phyloP scores from a whole-genome alignment of 352 stramenopile genomes.

The Globisporangium uncinulatum region DNA sequence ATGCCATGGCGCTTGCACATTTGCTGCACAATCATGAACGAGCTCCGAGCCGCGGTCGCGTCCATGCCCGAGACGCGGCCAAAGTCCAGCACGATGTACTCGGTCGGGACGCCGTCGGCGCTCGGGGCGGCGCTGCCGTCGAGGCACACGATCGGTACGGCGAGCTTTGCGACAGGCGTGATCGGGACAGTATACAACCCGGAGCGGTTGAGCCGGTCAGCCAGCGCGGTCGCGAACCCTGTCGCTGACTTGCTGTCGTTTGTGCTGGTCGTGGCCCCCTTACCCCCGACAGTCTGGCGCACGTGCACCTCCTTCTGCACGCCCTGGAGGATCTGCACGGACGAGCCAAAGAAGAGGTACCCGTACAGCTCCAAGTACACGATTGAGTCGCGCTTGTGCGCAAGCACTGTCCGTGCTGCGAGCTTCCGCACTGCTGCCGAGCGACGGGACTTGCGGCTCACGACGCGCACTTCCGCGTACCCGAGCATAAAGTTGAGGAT shows the following conservation, averaged over 20 bases:
- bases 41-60: constrained; percentile 73
- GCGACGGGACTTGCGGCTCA: constrained; percentile 47
- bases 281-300: constrained; percentile 20
- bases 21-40: constrained; percentile 81
- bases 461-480: constrained; percentile 70
- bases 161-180: constrained; percentile 37
- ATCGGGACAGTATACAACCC: constrained; percentile 31
- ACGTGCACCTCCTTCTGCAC: constrained; percentile 74
- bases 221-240: neutral
- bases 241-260: constrained; percentile 9
- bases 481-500: constrained; percentile 83
- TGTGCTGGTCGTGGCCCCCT: constrained; percentile 12
- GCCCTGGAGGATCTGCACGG: constrained; percentile 76
- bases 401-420: constrained; percentile 48
- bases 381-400: constrained; percentile 65
- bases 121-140: constrained; percentile 53
- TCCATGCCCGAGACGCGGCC: constrained; percentile 85
- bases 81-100: constrained; percentile 90
- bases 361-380: constrained; percentile 78
- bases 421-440: constrained; percentile 68
- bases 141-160: constrained; percentile 63
- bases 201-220: neutral
- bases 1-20: constrained; percentile 69
- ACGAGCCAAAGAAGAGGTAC: constrained; percentile 84
- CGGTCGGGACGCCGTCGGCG: constrained; percentile 49